Conservation (phyloP, 495 filamentous ascomycete species). For the Aspergillus cavernicola region DNA sequence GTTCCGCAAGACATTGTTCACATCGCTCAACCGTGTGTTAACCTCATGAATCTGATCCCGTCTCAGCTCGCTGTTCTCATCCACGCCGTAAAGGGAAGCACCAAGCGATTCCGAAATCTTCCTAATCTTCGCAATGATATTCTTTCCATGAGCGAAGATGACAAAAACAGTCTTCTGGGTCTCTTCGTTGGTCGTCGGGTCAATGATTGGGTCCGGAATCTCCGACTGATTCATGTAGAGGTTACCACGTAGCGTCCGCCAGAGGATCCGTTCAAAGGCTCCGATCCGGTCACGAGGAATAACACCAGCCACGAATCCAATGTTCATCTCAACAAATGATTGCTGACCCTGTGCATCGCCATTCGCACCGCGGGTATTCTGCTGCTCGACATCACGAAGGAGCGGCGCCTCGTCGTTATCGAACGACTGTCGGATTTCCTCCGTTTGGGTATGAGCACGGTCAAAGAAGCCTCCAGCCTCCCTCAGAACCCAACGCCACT, state of each 20-base stretch:
- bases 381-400: conserved; percentile 82
- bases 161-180: conserved; percentile 98
- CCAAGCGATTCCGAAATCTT: conserved; percentile 98
- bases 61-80: conserved; percentile 91
- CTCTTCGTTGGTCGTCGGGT: conserved; percentile 86
- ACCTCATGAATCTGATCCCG: conserved; percentile 96
- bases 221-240: conserved; percentile 99
- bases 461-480: conserved; percentile 98
- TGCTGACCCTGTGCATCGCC: conserved; percentile 70
- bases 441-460: conserved; percentile 88
- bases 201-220: conserved; percentile 90
- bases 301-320: conserved; percentile 99
- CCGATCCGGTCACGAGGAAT: conserved; percentile 90
- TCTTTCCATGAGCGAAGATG: conserved; percentile 97
- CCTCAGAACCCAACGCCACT: conserved; percentile 95
- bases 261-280: conserved; percentile 94
- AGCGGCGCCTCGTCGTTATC: conserved; percentile 83
- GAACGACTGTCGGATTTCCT: conserved; percentile 88
- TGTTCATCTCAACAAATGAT: conserved; percentile 93
- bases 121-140: conserved; percentile 95
- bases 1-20: conserved; percentile 85
- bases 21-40: conserved; percentile 84
- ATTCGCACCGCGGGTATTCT: conserved; percentile 54
- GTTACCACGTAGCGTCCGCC: conserved; percentile 94
- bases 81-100: conserved; percentile 90